phyloP scores from a whole-genome alignment of 1,139 yeast species.

The Magnusiomyces tetraspermus region DNA sequence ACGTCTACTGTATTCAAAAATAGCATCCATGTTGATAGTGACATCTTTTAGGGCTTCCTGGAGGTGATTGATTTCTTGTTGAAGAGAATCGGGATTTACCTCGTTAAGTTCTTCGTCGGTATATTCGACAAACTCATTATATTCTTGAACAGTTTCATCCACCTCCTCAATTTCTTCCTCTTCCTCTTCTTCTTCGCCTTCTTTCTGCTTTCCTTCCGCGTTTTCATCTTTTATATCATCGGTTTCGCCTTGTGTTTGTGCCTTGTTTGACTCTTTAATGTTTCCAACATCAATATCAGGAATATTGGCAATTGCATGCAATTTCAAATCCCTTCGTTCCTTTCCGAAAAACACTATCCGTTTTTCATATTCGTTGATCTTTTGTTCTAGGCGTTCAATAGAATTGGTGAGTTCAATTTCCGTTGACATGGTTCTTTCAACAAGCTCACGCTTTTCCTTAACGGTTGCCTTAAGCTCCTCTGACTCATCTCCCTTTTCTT shows the following conservation, averaged over 20 bases:
- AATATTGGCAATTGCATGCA: slow-evolving; percentile 26
- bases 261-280: neutral
- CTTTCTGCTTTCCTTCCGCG: slow-evolving; percentile 12
- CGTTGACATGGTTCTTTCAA: slow-evolving; percentile 54
- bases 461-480: slow-evolving; percentile 40
- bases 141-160: slow-evolving; percentile 15
- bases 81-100: slow-evolving; percentile 44
- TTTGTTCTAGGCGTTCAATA: slow-evolving; percentile 47
- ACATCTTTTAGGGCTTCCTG: slow-evolving; percentile 51
- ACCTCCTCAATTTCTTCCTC: slow-evolving; percentile 15
- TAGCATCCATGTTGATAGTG: slow-evolving; percentile 61
- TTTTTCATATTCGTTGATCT: slow-evolving; percentile 37
- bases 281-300: slow-evolving; percentile 13
- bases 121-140: slow-evolving; percentile 26
- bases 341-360: slow-evolving; percentile 33
- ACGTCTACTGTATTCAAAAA: slow-evolving; percentile 67
- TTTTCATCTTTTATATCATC: slow-evolving; percentile 11
- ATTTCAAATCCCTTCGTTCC: slow-evolving; percentile 21
- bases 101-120: slow-evolving; percentile 46
- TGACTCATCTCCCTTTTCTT: slow-evolving; percentile 29
- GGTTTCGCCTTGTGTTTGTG: slow-evolving; percentile 3
- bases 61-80: slow-evolving; percentile 44
- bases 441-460: slow-evolving; percentile 44
- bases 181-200: slow-evolving; percentile 10
- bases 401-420: slow-evolving; percentile 62